Base-by-base conservation (phyloP, 768 basidiomycete species). In the Gymnopilus junonius region DNA sequence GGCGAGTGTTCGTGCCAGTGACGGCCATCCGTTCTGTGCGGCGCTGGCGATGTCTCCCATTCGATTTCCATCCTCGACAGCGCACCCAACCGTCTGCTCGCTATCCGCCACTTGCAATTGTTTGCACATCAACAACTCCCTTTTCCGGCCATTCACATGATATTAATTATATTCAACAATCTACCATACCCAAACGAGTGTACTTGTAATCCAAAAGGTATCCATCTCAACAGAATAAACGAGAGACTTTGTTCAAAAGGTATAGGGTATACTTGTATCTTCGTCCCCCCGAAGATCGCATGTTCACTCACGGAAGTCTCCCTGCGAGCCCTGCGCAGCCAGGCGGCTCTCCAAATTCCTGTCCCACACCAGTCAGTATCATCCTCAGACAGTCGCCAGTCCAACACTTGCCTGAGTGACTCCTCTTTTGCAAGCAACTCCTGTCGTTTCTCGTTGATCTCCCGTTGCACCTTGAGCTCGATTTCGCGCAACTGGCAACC, bases 381-480 rank as follows among this genome's bases (percentile, higher is more conserved):
- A 42, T 31, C n/a, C 27, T 45, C 62, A 11, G 62, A 37, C 15
- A 40, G 6, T 25, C 15, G 34, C 31, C 7, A 23, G 17, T 58
- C n/a, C 58, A 58, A 59, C 8, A 63, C 85, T 57, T 64, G 92
- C 91, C 92, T 87, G 70, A 94, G 91, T 45, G 93, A 92, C 76
- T 97, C 96, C 75, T 97, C 97, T 76, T 97, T 97, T 40, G 97
- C 97, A 71, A 97, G 79, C 64, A 99, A 80, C 74, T 99, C 97
- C 75, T 99, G 97, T 72, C 95, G 85, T 82, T 97, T 96, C 83
- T 99, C 93, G 74, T 93, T 94, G 77, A 99, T 94, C 82, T 99
- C 97, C 53, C 97, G 87, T 77, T 98, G 96, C 29, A 98, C 95
- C 77, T 95, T 96, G 77, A 98, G 86, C 77, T 99, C 97, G 76